Evolutionary conservation across 2,329 filamentous ascomycete species (phyloP), one percentile per base, ranked within the genome.

Genomic region (Pyrenophora seminiperda): DNA sequence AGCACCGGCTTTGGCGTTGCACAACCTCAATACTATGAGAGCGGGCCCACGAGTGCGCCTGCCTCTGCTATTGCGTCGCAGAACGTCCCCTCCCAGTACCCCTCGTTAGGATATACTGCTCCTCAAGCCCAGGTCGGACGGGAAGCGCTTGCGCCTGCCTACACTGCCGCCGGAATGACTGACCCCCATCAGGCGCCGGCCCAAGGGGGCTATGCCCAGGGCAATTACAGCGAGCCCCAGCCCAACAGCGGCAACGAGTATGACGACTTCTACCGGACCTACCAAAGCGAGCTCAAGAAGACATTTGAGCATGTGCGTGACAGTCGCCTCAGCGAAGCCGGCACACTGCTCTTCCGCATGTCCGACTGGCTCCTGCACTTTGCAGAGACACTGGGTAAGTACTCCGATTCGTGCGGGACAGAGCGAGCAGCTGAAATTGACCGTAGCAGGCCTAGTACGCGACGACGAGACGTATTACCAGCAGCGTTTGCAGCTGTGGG

Each of bases 401-500:
- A 59, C 51, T 47, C 56, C 47, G 53, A 47, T 34, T 14, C 18
- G 59, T 58, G 20, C 47, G 41, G 20, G 17, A 59, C 54, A 49
- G 63, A 54, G 61, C 61, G 65, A 74, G 70, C 73, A 73, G 63
- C 75, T 73, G 63, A 69, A 27, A 70, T 73, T 73, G 68, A 74
- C 71, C 68, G 56, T 75, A 96, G 91, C 75, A 96, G 91, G 91
- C 50, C 84, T 97, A 64, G 87, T 89, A 59, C 85, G 87, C 66
- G 92, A 97, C 76, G 88, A 96, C 71, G 84, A 89, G 67, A 80
- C 81, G 44, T 81, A 90, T 47, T 86, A 94, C 67, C 76, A 81
- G 47, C 87, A 94, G 62, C 86, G 91, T 47, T 82, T 96, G 59
- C 87, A 87, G 67, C 77, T 97, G 5, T 99, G 94, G 94, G 86